Conservation (phyloP, 1,139 yeast genomes). For the Candida dubliniensis region DNA sequence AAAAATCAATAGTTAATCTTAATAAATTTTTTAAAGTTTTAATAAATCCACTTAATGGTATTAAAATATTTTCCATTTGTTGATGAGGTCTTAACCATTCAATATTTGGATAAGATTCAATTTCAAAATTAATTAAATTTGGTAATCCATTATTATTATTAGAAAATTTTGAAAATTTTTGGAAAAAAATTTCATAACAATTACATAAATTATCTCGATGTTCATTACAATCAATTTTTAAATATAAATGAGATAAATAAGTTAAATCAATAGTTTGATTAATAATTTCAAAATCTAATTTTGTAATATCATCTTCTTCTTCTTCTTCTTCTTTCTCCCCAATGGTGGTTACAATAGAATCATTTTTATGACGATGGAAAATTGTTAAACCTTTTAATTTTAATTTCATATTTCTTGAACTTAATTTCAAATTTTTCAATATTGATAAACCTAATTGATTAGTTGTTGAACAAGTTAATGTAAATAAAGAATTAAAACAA, state of each 20-base stretch:
- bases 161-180: constrained; percentile 26
- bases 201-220: constrained; percentile 25
- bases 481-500: constrained; percentile 25
- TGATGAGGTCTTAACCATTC: constrained; percentile 45
- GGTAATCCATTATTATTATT: constrained; percentile 29
- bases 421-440: constrained; percentile 23
- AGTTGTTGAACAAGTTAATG: constrained; percentile 36
- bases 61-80: constrained; percentile 30
- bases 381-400: constrained; percentile 32
- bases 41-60: constrained; percentile 35
- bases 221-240: constrained; percentile 37
- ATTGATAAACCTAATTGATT: constrained; percentile 34
- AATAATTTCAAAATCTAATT: constrained; percentile 23
- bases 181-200: constrained; percentile 35
- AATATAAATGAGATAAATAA: constrained; percentile 23
- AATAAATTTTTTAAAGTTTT: constrained; percentile 24
- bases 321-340: not conserved
- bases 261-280: constrained; percentile 28
- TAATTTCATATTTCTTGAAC: constrained; percentile 24
- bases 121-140: constrained; percentile 29
- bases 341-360: not conserved
- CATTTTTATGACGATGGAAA: constrained; percentile 36
- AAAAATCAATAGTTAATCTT: constrained; percentile 33
- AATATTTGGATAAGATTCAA: constrained; percentile 36
- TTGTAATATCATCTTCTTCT: constrained; percentile 17